Conservation (phyloP, 2,329 filamentous ascomycete species). For the Talaromyces rugulosus region DNA sequence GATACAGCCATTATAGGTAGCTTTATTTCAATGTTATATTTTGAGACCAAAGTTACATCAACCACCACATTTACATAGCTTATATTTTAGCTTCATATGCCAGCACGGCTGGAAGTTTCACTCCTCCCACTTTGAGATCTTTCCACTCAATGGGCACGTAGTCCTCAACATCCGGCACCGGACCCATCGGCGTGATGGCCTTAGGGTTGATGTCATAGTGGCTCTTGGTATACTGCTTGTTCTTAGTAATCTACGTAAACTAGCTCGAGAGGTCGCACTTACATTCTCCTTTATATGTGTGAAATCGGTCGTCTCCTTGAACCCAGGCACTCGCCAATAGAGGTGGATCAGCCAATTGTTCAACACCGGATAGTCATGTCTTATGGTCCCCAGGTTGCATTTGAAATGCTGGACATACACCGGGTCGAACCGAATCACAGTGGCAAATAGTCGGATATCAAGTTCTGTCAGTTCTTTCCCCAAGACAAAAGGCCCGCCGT, state of each 20-base stretch:
- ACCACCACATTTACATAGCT: background rate
- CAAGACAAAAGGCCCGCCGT: constrained; percentile 54
- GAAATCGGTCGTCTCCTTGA: constrained; percentile 59
- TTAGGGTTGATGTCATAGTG: constrained; percentile 58
- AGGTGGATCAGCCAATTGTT: constrained; percentile 58
- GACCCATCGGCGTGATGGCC: constrained; percentile 60
- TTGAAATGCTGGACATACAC: constrained; percentile 66
- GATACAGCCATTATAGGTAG: no score
- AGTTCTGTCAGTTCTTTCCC: constrained; percentile 55
- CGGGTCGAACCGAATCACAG: constrained; percentile 56
- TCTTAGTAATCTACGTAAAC: background rate
- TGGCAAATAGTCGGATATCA: constrained; percentile 56
- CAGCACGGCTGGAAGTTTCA: constrained; percentile 30
- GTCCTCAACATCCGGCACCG: constrained; percentile 55
- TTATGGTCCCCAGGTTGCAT: constrained; percentile 58
- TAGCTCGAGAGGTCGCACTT: constrained; percentile 11
- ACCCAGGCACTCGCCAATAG: constrained; percentile 55
- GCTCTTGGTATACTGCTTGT: constrained; percentile 52
- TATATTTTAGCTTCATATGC: constrained; percentile 23
- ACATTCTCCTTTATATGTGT: constrained; percentile 65
- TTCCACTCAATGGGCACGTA: constrained; percentile 48
- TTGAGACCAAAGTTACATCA: no score
- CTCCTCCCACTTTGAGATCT: constrained; percentile 43
- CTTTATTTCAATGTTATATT: no score
- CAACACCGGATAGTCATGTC: constrained; percentile 57